Base-by-base conservation (phyloP, 2,329 filamentous ascomycete species). In the Exserohilum rostratum region DNA sequence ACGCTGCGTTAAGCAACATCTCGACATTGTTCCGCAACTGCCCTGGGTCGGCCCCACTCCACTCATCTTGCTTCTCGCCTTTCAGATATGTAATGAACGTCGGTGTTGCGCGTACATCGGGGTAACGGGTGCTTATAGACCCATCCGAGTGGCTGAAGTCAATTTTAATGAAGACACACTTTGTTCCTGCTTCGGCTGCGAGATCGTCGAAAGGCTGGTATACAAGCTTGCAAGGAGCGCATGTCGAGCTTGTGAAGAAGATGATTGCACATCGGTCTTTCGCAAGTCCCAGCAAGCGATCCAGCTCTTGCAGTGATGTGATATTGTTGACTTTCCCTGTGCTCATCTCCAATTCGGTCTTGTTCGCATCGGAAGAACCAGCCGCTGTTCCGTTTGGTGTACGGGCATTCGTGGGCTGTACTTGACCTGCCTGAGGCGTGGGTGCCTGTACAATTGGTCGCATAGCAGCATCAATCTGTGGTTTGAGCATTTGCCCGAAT, bases 201-300 rank as follows among this genome's bases (percentile, higher is more conserved):
- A 97, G 80, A 60, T 90, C 82, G 57, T 96, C 89, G 67, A 91
- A 98, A 0, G 88, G 76, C 1, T 93, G 91, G 66, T 96, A 96
- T 2, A 93, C 83, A 13, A 86, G 77, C 73, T 90, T 93, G 82
- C 93, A 97, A 0, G 93, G 92, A 0, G 86, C 84, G 69, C 93
- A 97, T 2, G 88, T 95, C 2, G 89, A 85, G 3, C 91, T 96
- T 0, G 93, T 97, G 78, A 98, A 98, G 80, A 97, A 97, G 52
- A 97, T 83, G 33, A 93, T 85, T 0, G 90, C 90, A 56, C 88
- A 91, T 0, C 89, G 87, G 5, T 83, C 80, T 25, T 81, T 80
- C 0, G 90, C 89, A 1, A 78, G 77, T 0, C 78, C 72, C 5
- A 95, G 78, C 1, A 88, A 76, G 15, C 77, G 77, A 33, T 91